A percentile compares a stretch with the other conserved stretches of the same genome.
These are phyloP conservation scores for Paecilomyces fulvus DNA, from an alignment of 2,329 filamentous ascomycete species.

Conservation along the genomic window DNA sequence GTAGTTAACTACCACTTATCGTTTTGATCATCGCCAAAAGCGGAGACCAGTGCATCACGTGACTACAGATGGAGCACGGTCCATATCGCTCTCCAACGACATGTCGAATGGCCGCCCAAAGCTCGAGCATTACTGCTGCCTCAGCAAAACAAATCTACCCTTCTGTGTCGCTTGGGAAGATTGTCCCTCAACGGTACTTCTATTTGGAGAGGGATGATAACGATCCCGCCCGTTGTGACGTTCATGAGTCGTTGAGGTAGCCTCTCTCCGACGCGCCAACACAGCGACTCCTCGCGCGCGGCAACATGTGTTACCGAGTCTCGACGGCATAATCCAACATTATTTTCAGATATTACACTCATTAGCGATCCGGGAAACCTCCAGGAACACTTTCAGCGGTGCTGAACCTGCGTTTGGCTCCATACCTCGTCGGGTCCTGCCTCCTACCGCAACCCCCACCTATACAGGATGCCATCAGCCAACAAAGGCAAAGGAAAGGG, in stretches of 20 bases:
- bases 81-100: conserved; percentile 10
- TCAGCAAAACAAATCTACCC: background rate
- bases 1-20: no score
- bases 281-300: background rate
- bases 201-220: background rate
- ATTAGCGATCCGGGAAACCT: background rate
- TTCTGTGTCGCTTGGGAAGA: background rate
- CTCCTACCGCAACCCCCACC: background rate
- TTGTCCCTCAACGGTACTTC: background rate
- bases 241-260: background rate
- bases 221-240: background rate
- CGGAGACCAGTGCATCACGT: background rate
- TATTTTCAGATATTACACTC: background rate
- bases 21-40: background rate
- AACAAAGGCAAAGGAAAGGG: conserved; percentile 46
- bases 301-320: background rate
- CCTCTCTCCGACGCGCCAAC: background rate
- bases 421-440: background rate
- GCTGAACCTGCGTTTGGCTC: background rate
- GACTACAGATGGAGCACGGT: background rate
- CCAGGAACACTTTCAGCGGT: background rate
- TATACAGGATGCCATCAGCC: conserved; percentile 33
- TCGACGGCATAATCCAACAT: background rate
- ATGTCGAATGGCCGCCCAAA: background rate
- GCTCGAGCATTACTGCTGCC: background rate